Percentiles rank a stretch among this genome's conserved stretches.
Evolutionary conservation across 495 filamentous ascomycete species (phyloP).

Genomic region (Penicillium paradoxum): DNA sequence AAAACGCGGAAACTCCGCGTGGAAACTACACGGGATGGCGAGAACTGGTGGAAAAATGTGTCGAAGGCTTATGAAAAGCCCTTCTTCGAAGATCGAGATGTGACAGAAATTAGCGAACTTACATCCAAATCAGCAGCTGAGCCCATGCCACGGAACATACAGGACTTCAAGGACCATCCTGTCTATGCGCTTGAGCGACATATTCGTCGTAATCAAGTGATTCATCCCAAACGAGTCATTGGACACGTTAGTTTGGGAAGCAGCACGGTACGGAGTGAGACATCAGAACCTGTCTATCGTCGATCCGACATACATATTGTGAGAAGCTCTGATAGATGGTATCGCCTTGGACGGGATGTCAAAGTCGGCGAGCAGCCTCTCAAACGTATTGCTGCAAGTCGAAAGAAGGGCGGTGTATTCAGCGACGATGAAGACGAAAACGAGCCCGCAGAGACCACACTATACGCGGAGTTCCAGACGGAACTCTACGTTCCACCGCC

Average conservation of each 20-base stretch:
- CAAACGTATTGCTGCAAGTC: constrained; percentile 55
- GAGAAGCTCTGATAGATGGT: constrained; percentile 80
- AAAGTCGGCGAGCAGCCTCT: constrained; percentile 69
- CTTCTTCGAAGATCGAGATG: constrained; percentile 60
- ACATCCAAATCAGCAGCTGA: constrained; percentile 64
- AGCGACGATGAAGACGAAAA: constrained; percentile 40
- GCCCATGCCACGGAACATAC: constrained; percentile 82
- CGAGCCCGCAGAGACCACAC: constrained; percentile 38
- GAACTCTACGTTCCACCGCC: constrained; percentile 68
- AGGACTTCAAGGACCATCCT: constrained; percentile 92
- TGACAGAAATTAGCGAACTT: constrained; percentile 76
- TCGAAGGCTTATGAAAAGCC: constrained; percentile 57
- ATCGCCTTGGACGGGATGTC: constrained; percentile 73
- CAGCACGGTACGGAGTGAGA: constrained; percentile 47
- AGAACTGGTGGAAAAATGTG: constrained; percentile 65
- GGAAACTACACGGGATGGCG: constrained; percentile 60
- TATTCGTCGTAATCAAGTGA: constrained; percentile 75
- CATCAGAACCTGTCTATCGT: constrained; percentile 66
- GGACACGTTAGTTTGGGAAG: constrained; percentile 74
- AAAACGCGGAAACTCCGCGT: constrained; percentile 77
- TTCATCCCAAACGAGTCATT: constrained; percentile 63
- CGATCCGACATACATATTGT: constrained; percentile 73
- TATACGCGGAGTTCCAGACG: constrained; percentile 77
- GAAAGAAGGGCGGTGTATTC: constrained; percentile 33
- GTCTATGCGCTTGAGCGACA: constrained; percentile 85